phyloP scores from a whole-genome alignment of 2,329 filamentous ascomycete genomes.

The Curvularia spicifera region DNA sequence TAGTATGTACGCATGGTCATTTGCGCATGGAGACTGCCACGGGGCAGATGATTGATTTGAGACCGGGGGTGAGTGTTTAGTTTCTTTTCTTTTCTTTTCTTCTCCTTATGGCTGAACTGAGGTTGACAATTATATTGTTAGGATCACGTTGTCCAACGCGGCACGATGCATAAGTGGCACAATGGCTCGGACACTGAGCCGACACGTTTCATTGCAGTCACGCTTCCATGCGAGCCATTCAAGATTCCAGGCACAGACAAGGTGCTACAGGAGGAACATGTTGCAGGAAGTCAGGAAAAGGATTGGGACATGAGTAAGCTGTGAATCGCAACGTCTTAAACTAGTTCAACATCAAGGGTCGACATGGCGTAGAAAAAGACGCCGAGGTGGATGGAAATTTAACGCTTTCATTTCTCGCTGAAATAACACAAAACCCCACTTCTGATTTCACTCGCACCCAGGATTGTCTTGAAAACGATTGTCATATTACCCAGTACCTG shows the following conservation, averaged over 20 bases:
- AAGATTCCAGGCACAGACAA: conserved; percentile 29
- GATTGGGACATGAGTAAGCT: neutral
- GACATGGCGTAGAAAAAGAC: neutral
- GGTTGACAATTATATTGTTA: neutral
- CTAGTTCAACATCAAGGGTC: neutral
- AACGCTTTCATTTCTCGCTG: conserved; percentile 18
- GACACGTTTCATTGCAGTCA: conserved; percentile 29
- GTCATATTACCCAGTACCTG: conserved; percentile 39
- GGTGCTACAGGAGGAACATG: conserved; percentile 26
- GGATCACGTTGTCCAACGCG: conserved; percentile 32
- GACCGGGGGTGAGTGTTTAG: neutral
- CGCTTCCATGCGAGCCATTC: conserved; percentile 32
- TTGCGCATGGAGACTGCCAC: conserved; percentile 27
- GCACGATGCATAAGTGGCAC: conserved; percentile 34
- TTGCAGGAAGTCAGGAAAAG: neutral
- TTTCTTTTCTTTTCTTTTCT: neutral
- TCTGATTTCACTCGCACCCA: neutral
- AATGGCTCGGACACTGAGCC: conserved; percentile 27
- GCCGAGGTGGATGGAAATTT: neutral
- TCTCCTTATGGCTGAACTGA: neutral
- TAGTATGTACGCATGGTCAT: conserved; percentile 27
- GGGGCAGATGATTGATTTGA: neutral
- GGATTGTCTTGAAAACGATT: neutral
- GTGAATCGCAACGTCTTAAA: neutral
- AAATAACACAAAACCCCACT: conserved; percentile 9